Conservation (phyloP, 805 yeast species). For the Ogataea saltuana region DNA sequence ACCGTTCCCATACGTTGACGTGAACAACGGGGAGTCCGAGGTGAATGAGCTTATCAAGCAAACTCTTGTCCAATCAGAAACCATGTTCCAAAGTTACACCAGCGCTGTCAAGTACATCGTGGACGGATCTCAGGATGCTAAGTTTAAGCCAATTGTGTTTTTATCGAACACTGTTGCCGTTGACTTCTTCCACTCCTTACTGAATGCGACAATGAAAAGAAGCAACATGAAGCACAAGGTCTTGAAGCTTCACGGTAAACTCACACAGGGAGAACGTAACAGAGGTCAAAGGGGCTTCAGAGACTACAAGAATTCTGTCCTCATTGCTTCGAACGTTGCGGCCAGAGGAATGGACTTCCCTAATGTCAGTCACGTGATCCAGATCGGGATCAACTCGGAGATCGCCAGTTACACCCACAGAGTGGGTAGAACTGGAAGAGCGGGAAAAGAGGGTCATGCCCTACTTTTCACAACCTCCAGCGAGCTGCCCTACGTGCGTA, state of each 20-base stretch:
- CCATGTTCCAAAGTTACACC: slow-evolving; percentile 57
- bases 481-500: slow-evolving; percentile 57
- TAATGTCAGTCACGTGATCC: slow-evolving; percentile 80
- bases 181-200: slow-evolving; percentile 50
- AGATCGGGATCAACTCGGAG: slow-evolving; percentile 74
- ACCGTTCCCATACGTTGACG: slow-evolving; percentile 63
- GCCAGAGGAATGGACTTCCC: slow-evolving; percentile 98
- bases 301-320: slow-evolving; percentile 48
- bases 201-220: slow-evolving; percentile 30
- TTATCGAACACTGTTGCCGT: slow-evolving; percentile 75
- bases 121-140: slow-evolving; percentile 29
- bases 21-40: slow-evolving; percentile 66
- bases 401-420: slow-evolving; percentile 85
- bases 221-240: slow-evolving; percentile 18
- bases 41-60: slow-evolving; percentile 79
- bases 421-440: slow-evolving; percentile 95
- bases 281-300: slow-evolving; percentile 34
- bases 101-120: slow-evolving; percentile 56
- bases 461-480: slow-evolving; percentile 54
- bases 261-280: slow-evolving; percentile 64
- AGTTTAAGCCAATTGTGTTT: slow-evolving; percentile 80
- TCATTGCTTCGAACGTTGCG: slow-evolving; percentile 89
- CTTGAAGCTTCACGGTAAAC: slow-evolving; percentile 64
- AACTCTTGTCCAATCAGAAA: slow-evolving; percentile 53
- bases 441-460: slow-evolving; percentile 78